Percentiles rank a stretch among this genome's conserved stretches.
phyloP scores from a whole-genome alignment of 495 filamentous ascomycete genomes.

The Hypomontagnella monticulosa region DNA sequence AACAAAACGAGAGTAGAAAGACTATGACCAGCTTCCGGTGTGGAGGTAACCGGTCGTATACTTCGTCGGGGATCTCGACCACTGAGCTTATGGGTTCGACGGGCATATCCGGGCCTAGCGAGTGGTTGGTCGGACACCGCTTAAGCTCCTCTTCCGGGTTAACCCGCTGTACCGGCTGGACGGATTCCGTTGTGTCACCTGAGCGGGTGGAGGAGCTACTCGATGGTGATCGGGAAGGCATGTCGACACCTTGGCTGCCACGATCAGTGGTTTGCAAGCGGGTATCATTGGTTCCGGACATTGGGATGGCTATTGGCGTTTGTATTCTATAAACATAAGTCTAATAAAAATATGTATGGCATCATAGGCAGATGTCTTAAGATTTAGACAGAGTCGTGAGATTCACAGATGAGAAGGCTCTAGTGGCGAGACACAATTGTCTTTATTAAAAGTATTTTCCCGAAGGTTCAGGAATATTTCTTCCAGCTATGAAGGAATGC shows the following conservation, averaged over 20 bases:
- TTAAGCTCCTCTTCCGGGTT: conserved; percentile 29
- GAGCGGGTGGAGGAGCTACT: conserved; percentile 38
- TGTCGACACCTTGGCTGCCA: neutral
- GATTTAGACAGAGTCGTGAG: conserved; percentile 2
- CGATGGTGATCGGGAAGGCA: neutral
- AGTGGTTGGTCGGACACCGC: conserved; percentile 47
- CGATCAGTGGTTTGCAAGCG: conserved; percentile 3
- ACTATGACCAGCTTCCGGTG: conserved; percentile 69
- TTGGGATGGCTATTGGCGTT: conserved; percentile 1
- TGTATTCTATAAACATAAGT: conserved; percentile 16
- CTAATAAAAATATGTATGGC: conserved; percentile 7
- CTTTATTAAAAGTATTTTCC: conserved; percentile 15
- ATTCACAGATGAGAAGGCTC: conserved; percentile 6
- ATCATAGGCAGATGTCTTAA: conserved; percentile 18
- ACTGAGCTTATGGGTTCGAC: conserved; percentile 54
- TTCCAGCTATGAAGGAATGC: conserved; percentile 12
- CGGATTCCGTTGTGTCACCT: conserved; percentile 24
- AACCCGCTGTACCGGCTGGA: conserved; percentile 15
- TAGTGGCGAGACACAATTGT: conserved; percentile 2
- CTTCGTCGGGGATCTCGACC: conserved; percentile 55
- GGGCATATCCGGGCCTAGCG: conserved; percentile 47
- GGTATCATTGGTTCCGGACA: conserved; percentile 28
- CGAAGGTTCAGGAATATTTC: conserved; percentile 2
- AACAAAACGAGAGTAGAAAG: conserved; percentile 69
- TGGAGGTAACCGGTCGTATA: conserved; percentile 64